Percentiles rank a stretch among this genome's conserved stretches.
Evolutionary conservation across 176 grass and related monocot species (phyloP).

Genomic region (Hordeum vulgare): DNA sequence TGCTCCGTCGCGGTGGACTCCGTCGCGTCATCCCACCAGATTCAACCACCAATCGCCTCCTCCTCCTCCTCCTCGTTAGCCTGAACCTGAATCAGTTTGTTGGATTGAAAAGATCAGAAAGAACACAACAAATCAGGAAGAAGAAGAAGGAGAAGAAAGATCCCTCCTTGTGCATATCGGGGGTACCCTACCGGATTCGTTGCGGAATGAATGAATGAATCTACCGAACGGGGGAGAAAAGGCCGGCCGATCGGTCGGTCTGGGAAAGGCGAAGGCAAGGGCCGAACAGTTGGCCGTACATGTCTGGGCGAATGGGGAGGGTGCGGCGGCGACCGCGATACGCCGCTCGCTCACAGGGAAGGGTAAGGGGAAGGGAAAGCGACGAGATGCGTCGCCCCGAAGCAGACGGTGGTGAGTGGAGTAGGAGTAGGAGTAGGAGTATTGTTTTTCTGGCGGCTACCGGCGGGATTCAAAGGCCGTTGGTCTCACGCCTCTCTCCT

Average conservation of each 20-base stretch:
- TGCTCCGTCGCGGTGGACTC: background rate
- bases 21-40: constrained; percentile 11
- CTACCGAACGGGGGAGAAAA: background rate
- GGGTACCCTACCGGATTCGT: background rate
- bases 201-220: background rate
- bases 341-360: background rate
- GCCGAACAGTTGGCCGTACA: constrained; percentile 16
- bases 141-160: background rate
- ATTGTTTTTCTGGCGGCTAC: background rate
- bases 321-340: background rate
- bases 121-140: background rate
- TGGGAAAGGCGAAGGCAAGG: background rate
- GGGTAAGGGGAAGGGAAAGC: background rate
- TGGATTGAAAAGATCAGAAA: background rate
- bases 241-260: background rate
- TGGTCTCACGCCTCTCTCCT: background rate
- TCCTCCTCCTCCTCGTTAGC: background rate
- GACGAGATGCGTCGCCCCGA: constrained; percentile 11
- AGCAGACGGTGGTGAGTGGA: background rate
- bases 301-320: background rate
- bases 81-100: background rate
- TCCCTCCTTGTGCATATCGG: background rate
- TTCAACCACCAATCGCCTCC: background rate
- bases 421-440: background rate
- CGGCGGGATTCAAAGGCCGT: background rate